A percentile compares a stretch with the other conserved stretches of the same genome.
Conservation (phyloP, 2,329 filamentous ascomycete genomes). For the Alternaria brassicae region DNA sequence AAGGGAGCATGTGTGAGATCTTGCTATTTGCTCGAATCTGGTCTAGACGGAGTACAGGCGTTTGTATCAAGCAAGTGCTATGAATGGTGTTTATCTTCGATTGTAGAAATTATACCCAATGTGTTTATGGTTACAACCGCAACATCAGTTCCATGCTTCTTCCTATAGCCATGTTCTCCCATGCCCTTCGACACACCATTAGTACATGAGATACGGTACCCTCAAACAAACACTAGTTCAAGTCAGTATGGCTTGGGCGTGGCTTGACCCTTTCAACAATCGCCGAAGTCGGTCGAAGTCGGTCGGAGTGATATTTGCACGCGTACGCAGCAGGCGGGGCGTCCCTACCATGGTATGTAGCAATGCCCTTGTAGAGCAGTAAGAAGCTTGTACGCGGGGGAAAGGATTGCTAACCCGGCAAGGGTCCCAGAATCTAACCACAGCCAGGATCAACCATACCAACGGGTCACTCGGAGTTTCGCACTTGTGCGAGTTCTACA, state of each 20-base stretch:
- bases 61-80: background rate
- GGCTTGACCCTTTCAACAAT: background rate
- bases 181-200: background rate
- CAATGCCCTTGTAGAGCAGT: background rate
- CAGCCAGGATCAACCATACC: background rate
- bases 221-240: background rate
- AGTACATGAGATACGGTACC: background rate
- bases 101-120: background rate
- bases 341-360: background rate
- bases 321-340: background rate
- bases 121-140: background rate
- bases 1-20: conserved; percentile 20
- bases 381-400: background rate
- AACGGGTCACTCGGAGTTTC: background rate
- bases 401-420: background rate
- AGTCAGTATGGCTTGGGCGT: background rate
- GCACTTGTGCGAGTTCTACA: background rate
- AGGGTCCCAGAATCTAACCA: background rate
- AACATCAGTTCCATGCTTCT: background rate
- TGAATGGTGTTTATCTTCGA: background rate
- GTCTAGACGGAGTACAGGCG: background rate
- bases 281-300: background rate
- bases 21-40: background rate
- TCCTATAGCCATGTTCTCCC: background rate
- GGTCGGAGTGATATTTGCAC: background rate